These are phyloP conservation scores for Aspergillus heteromorphus DNA, from an alignment of 495 filamentous ascomycete genomes.

Conservation along the genomic window DNA sequence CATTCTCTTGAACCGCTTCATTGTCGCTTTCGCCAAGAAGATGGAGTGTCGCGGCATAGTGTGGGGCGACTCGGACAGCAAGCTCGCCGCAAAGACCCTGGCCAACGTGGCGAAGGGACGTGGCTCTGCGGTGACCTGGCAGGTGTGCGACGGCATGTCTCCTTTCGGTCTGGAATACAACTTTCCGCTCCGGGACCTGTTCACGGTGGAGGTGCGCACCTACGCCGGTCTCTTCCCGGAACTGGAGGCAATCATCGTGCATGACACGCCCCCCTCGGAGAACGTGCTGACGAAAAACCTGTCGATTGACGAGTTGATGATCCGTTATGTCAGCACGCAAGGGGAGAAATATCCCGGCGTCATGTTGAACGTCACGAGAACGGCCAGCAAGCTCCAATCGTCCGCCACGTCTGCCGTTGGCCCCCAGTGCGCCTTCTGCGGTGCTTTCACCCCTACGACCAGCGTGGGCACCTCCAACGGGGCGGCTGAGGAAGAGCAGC, in stretches of 20 bases:
- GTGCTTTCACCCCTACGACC: constrained; percentile 33
- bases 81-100: constrained; percentile 80
- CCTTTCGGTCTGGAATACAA: constrained; percentile 55
- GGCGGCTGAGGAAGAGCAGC: not conserved
- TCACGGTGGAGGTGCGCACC: constrained; percentile 67
- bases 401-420: constrained; percentile 12
- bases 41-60: constrained; percentile 63
- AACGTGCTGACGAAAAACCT: constrained; percentile 55
- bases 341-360: constrained; percentile 86
- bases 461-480: not conserved
- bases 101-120: constrained; percentile 86
- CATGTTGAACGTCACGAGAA: constrained; percentile 90
- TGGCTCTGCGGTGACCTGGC: constrained; percentile 75
- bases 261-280: constrained; percentile 32
- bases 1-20: constrained; percentile 62
- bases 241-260: constrained; percentile 45
- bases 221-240: constrained; percentile 54
- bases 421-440: constrained; percentile 35
- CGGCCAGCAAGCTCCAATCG: constrained; percentile 65
- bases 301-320: constrained; percentile 88
- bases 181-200: constrained; percentile 76
- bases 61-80: constrained; percentile 81
- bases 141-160: constrained; percentile 66
- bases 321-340: constrained; percentile 79
- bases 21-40: constrained; percentile 57